Evolutionary conservation across 1,284 basidiomycete species (phyloP), one percentile per base, ranked within the genome.

Genomic region (Ustanciosporium gigantosporum): DNA sequence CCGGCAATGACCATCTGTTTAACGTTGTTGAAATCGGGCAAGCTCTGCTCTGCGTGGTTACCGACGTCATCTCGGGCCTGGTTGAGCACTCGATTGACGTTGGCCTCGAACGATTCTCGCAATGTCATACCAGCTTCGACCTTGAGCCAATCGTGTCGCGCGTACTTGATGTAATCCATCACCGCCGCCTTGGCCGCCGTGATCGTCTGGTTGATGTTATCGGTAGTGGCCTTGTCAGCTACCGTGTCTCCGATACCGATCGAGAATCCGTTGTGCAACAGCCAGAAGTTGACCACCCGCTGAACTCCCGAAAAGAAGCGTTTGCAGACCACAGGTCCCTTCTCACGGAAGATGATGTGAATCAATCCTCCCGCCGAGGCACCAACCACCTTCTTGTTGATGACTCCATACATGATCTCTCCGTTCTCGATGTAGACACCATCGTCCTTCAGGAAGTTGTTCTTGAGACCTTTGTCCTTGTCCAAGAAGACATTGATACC

Each of bases 1-100:
- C 95, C 94, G 13, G 95, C 92, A 9, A 94, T 91, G 70, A 98
- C 94, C 95, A 98, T 98, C 84, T 98, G 94, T 84, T 98, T 98
- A 82, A 98, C 94, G 73, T 97, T 97, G 83, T 98, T 98, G 81
- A 94, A 92, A 78, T 91, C 90, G 82, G 96, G 96, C 83, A 98
- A 82, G 76, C 88, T 88, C 80, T 91, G 88, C 81, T 98, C 91
- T 15, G 94, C 95, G 43, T 89, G 89, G 76, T 91, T 90, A 83
- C 95, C 95, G 31, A 91, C 92, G 59, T 86, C 85, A 77, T 98
- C 95, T 84, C 94, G 91, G 61, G 94, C 95, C 80, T 88, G 83
- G 80, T 99, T 97, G 68, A 99, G 85, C 77, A 93, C 86, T 29
- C 86, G 86, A 75, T 95, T 91, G 42, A 96, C 92, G 58, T 85